Base-by-base conservation (phyloP, 768 basidiomycete species). In the Lentinula edodes region DNA sequence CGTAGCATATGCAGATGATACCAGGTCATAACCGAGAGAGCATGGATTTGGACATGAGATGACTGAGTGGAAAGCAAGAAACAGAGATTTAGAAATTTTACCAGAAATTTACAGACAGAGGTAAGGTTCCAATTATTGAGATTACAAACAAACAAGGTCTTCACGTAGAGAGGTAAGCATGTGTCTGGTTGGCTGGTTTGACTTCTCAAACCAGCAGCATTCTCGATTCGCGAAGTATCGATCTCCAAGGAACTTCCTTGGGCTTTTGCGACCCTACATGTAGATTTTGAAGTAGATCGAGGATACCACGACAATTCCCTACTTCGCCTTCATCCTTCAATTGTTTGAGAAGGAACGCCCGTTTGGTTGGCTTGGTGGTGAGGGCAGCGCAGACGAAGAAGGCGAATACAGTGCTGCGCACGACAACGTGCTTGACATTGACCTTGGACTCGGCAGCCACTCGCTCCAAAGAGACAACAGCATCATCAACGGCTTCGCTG, bases 331-430 rank as follows among this genome's bases (percentile, higher is more conserved):
- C 83, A 58, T 79, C 79, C 58, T 78, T 67, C 46, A 93, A 75
- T 50, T 80, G 73, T 9, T 66, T 65, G 28, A 73, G 64, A 13
- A 92, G 74, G 63, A 77, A 75, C 2, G 62, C 45, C 56, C 80
- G 80, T 63, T 85, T 74, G 1, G 58, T 58, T 3, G 39, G 62
- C 56, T 83, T 75, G 68, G 86, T 83, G 63, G 88, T 85, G 56
- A 92, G 79, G 64, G 81, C 85, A 1, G 90, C 90, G 63, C 83
- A 83, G 56, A 93, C 80, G 67, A 87, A 91, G 62, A 90, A 85
- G 50, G 83, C 82, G 66, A 92, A 91, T 66, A 92, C 89, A 32
- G 90, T 90, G 73, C 87, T 90, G 42, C 90, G 79, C 61, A 91
- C 81, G 32, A 92, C 87, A 13, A 81, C 78, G 46, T 80, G 78